Evolutionary conservation across 2,329 filamentous ascomycete genomes (phyloP).

Genomic region (Aquanectria penicillioides): DNA sequence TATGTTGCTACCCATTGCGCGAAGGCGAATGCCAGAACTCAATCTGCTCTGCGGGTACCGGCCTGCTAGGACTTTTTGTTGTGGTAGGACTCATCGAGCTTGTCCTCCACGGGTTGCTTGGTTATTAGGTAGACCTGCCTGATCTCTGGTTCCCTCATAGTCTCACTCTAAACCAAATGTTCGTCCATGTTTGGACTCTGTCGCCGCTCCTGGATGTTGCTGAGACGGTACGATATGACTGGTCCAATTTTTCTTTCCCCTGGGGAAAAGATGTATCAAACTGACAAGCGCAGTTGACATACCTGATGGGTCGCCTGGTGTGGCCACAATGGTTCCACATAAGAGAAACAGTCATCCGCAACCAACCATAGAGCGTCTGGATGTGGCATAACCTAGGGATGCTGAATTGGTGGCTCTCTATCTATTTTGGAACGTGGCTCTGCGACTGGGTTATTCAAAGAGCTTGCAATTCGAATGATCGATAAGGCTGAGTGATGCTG

Average conservation of each 20-base stretch:
- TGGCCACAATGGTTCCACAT: not conserved
- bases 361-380: constrained; percentile 19
- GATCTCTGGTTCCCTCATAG: constrained; percentile 31
- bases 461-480: not conserved
- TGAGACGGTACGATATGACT: constrained; percentile 32
- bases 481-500: not conserved
- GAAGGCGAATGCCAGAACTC: constrained; percentile 11
- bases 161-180: constrained; percentile 17
- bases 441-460: not conserved
- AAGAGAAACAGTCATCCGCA: constrained; percentile 3
- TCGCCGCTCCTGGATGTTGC: constrained; percentile 35
- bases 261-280: not conserved
- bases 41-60: constrained; percentile 8
- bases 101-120: constrained; percentile 5
- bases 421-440: constrained; percentile 9
- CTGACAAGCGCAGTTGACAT: constrained; percentile 5
- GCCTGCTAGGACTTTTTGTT: constrained; percentile 17
- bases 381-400: constrained; percentile 15
- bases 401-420: constrained; percentile 10
- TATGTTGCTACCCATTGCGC: constrained; percentile 24
- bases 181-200: constrained; percentile 33
- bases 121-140: constrained; percentile 19
- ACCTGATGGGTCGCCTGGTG: not conserved
- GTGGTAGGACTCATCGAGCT: constrained; percentile 15
- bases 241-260: too few species aligned